A percentile compares a stretch with the other conserved stretches of the same genome.
Conservation (phyloP, 2,329 filamentous ascomycete species). For the Ceratocystis smalleyi region DNA sequence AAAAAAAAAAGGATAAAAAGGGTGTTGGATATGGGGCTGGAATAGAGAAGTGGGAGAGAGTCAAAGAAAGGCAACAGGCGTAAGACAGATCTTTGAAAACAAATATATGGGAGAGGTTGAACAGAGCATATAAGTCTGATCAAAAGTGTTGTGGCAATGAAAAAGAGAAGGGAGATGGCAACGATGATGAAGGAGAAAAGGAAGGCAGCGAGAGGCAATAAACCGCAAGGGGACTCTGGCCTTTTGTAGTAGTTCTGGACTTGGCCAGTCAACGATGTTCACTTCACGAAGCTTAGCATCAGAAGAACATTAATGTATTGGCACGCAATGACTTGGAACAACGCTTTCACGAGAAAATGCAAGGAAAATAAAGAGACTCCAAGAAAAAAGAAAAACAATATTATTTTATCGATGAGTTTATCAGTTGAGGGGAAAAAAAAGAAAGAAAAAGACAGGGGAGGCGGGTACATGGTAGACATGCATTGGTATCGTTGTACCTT, state of each 20-base stretch:
- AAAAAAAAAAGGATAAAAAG: background rate
- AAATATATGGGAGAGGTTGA: background rate
- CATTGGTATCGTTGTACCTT: conserved; percentile 1
- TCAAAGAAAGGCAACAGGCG: background rate
- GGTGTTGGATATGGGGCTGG: background rate
- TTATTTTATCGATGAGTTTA: background rate
- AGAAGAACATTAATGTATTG: background rate
- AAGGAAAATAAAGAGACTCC: background rate
- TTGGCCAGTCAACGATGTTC: conserved; percentile 1
- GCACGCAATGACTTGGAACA: background rate
- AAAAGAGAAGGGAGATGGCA: background rate
- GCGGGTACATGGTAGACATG: background rate
- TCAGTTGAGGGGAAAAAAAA: background rate
- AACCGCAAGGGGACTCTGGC: conserved; percentile 4
- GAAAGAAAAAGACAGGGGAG: background rate
- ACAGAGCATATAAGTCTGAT: background rate
- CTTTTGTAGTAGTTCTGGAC: conserved; percentile 7
- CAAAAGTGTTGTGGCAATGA: background rate
- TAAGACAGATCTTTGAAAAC: background rate
- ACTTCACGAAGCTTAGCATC: conserved; percentile 2
- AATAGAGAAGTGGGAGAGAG: background rate
- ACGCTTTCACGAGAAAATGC: background rate
- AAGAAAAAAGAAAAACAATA: background rate
- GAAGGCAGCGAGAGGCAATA: background rate
- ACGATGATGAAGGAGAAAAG: background rate